Percentiles rank a stretch among this genome's conserved stretches.
Conservation (phyloP, 441 rosid species). For the Populus hybrid region DNA sequence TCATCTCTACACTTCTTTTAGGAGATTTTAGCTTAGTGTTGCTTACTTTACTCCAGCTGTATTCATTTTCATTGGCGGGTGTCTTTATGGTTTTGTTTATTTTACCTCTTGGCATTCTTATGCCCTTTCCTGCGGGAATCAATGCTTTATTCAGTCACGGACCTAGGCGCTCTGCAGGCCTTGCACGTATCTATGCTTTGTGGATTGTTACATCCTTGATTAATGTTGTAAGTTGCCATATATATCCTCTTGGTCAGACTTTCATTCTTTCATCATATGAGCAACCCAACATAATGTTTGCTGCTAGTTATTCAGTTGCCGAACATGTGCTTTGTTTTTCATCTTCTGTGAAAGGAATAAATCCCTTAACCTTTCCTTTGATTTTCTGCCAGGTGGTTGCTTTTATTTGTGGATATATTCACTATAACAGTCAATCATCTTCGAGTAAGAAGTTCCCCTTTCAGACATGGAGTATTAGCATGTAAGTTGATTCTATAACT, state of each 20-base stretch:
- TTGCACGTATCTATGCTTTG: conserved; percentile 95
- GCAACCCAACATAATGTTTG: background rate
- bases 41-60: conserved; percentile 95
- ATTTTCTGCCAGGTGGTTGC: conserved; percentile 66
- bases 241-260: background rate
- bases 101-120: conserved; percentile 90
- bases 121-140: conserved; percentile 99
- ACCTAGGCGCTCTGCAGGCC: conserved; percentile 96
- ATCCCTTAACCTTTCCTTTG: background rate
- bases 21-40: conserved; percentile 99
- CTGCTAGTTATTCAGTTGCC: background rate
- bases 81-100: conserved; percentile 83
- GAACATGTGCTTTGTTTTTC: conserved; percentile 1
- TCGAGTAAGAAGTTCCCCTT: conserved; percentile 66
- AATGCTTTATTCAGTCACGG: conserved; percentile 99
- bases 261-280: background rate
- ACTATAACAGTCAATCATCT: conserved; percentile 60
- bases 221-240: conserved; percentile 76
- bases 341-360: background rate
- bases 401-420: conserved; percentile 88
- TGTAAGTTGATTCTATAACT: conserved; percentile 54
- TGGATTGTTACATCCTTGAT: conserved; percentile 91
- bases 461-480: conserved; percentile 98
- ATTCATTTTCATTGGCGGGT: conserved; percentile 86
- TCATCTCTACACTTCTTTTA: conserved; percentile 93